These are phyloP conservation scores for Luffa acutangula DNA, from an alignment of 306 rosid genomes.

Conservation along the genomic window DNA sequence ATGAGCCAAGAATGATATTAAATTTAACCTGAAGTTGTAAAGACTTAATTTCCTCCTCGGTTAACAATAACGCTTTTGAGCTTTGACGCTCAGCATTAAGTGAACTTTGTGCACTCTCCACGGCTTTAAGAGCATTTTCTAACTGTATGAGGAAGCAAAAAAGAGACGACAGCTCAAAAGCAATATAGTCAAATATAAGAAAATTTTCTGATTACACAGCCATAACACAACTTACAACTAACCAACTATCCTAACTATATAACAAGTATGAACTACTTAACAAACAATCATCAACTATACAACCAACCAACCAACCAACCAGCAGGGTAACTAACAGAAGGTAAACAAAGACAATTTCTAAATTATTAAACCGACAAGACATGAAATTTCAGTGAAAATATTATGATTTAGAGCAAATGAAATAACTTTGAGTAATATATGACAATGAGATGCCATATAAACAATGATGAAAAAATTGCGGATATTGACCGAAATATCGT, in stretches of 20 bases:
- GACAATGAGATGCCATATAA: not conserved
- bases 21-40: constrained; percentile 76
- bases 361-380: not conserved
- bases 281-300: not conserved
- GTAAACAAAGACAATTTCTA: not conserved
- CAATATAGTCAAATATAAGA: not conserved
- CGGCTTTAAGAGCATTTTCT: constrained; percentile 74
- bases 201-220: not conserved
- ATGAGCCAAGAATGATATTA: not conserved
- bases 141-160: constrained; percentile 31
- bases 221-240: not conserved
- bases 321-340: not conserved
- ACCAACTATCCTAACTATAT: not conserved
- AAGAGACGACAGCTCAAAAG: not conserved
- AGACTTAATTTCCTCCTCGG: constrained; percentile 86
- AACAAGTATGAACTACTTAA: not conserved
- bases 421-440: not conserved
- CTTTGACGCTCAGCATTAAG: constrained; percentile 67
- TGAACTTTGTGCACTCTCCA: constrained; percentile 65
- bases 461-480: too few species aligned
- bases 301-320: not conserved
- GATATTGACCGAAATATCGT: too few species aligned
- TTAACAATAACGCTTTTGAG: constrained; percentile 56
- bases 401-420: not conserved
- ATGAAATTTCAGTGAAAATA: not conserved